These are phyloP conservation scores for Xylaria acuta DNA, from an alignment of 495 filamentous ascomycete genomes.

Conservation along the genomic window DNA sequence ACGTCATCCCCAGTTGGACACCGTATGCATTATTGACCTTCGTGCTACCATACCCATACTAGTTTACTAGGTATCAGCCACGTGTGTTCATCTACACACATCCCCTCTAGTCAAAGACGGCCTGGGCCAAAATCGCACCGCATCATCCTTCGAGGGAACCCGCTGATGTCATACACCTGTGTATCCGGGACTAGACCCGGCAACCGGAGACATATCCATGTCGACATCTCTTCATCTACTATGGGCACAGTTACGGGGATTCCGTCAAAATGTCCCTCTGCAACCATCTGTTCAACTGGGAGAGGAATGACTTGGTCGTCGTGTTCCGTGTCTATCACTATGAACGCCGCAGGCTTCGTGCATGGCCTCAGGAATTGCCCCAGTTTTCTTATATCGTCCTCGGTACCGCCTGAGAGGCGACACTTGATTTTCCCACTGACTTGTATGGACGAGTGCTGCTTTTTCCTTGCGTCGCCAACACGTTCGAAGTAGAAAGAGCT, in stretches of 20 bases:
- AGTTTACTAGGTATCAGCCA: too few species aligned
- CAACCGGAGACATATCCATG: neutral
- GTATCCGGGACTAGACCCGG: neutral
- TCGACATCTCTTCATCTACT: neutral
- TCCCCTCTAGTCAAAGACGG: neutral
- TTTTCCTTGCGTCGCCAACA: neutral
- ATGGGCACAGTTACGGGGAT: neutral
- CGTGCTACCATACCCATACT: too few species aligned
- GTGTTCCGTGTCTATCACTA: neutral
- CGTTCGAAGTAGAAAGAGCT: slow-evolving; percentile 14
- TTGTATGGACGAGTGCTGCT: neutral
- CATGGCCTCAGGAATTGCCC: neutral
- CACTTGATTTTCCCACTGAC: neutral
- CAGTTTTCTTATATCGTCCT: neutral
- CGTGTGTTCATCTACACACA: too few species aligned
- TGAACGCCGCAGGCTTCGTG: neutral
- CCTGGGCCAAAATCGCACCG: neutral
- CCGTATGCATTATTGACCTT: too few species aligned
- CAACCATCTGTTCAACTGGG: neutral
- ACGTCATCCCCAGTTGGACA: too few species aligned
- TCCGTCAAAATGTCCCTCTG: neutral
- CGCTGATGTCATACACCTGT: slow-evolving; percentile 4
- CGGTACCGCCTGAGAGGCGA: neutral
- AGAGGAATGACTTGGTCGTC: neutral
- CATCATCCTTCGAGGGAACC: slow-evolving; percentile 5